These are phyloP conservation scores for Mucor indicus DNA, from an alignment of 371 early-diverging fungal species.

Conservation along the genomic window DNA sequence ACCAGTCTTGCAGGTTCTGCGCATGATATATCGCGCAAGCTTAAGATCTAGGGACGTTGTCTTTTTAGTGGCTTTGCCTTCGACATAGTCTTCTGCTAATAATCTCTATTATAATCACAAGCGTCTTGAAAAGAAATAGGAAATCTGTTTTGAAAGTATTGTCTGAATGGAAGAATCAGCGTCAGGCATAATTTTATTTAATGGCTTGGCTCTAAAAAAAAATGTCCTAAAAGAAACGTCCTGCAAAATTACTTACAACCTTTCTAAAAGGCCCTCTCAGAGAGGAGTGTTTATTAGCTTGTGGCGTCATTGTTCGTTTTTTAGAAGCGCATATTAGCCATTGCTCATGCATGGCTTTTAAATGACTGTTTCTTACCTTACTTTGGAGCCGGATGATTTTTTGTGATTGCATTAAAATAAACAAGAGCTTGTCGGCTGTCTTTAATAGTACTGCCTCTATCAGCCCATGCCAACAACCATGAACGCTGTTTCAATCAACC, in stretches of 20 bases:
- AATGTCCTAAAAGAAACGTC: background rate
- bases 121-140: constrained; percentile 1
- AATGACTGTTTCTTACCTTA: background rate
- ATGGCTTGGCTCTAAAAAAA: constrained; percentile 1
- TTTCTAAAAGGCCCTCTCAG: background rate
- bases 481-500: background rate
- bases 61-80: constrained; percentile 3
- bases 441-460: background rate
- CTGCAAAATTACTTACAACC: constrained; percentile 1
- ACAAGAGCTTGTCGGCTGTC: background rate
- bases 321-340: background rate
- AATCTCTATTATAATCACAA: constrained; percentile 3
- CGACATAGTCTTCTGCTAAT: constrained; percentile 2
- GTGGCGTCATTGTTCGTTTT: background rate
- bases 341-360: background rate
- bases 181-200: constrained; percentile 1
- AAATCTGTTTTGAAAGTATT: constrained; percentile 4
- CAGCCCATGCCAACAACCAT: background rate
- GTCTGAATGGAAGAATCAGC: background rate
- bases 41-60: constrained; percentile 4
- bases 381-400: background rate
- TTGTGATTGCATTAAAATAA: background rate
- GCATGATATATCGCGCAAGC: background rate
- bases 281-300: background rate
- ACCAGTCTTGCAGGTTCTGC: constrained; percentile 1